Evolutionary conservation across 2,329 filamentous ascomycete species (phyloP).

Genomic region (Alternaria alternata): DNA sequence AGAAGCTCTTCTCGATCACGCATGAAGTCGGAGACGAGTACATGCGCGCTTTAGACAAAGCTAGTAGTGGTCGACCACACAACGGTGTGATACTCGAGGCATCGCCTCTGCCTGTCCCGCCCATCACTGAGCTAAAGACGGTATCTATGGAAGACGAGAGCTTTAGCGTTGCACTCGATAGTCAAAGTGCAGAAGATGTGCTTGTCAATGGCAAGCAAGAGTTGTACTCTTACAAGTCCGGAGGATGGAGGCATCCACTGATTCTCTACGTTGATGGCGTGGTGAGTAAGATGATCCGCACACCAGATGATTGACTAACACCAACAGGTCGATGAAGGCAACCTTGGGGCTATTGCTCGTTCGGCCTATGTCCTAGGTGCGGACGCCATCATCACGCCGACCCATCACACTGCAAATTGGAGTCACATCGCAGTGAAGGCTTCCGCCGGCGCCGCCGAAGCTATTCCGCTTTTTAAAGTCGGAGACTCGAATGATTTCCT

Average conservation of each 20-base stretch:
- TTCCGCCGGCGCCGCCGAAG: slow-evolving; percentile 86
- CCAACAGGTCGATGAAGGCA: slow-evolving; percentile 77
- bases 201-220: slow-evolving; percentile 72
- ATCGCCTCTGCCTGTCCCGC: slow-evolving; percentile 79
- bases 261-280: slow-evolving; percentile 79
- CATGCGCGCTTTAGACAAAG: slow-evolving; percentile 78
- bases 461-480: slow-evolving; percentile 75
- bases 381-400: slow-evolving; percentile 81
- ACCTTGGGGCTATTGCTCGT: slow-evolving; percentile 87
- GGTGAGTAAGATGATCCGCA: slow-evolving; percentile 29
- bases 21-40: slow-evolving; percentile 68
- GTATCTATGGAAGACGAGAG: slow-evolving; percentile 52
- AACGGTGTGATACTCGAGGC: slow-evolving; percentile 90
- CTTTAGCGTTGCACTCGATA: slow-evolving; percentile 57
- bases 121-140: slow-evolving; percentile 66
- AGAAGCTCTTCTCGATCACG: slow-evolving; percentile 30
- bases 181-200: slow-evolving; percentile 78
- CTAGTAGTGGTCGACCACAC: slow-evolving; percentile 83
- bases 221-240: slow-evolving; percentile 58
- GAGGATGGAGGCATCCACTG: slow-evolving; percentile 67
- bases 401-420: slow-evolving; percentile 73
- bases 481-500: slow-evolving; percentile 75
- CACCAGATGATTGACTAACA: slow-evolving; percentile 32
- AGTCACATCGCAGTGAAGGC: slow-evolving; percentile 84
- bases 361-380: slow-evolving; percentile 91